Evolutionary conservation across 2,329 filamentous ascomycete species (phyloP).

Genomic region (Mariannaea elegans): DNA sequence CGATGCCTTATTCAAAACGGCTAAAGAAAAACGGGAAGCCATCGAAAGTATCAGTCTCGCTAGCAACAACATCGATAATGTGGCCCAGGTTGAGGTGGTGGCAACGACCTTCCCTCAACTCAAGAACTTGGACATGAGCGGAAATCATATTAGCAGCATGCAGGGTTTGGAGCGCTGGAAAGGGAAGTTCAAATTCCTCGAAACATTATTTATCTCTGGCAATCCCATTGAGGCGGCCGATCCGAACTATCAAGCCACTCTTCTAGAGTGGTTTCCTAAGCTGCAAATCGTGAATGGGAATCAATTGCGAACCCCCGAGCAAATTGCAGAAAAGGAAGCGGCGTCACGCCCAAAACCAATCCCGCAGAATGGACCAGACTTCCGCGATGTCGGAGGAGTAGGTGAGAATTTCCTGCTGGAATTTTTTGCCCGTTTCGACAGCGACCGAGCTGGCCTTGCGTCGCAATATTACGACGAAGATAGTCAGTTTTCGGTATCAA

Average conservation of each 20-base stretch:
- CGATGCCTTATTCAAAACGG: constrained; percentile 77
- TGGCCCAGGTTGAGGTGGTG: constrained; percentile 77
- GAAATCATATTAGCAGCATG: constrained; percentile 78
- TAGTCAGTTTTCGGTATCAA: constrained; percentile 78
- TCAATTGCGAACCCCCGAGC: constrained; percentile 76
- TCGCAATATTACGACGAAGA: constrained; percentile 77
- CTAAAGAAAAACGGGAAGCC: constrained; percentile 77
- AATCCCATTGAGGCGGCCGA: constrained; percentile 75
- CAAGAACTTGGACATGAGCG: constrained; percentile 87
- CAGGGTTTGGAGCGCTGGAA: constrained; percentile 79
- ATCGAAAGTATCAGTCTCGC: constrained; percentile 85
- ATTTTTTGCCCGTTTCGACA: constrained; percentile 80
- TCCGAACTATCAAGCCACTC: constrained; percentile 70
- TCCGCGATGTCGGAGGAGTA: constrained; percentile 77
- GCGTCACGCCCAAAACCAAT: constrained; percentile 64
- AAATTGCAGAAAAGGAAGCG: constrained; percentile 66
- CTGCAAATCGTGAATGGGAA: constrained; percentile 80
- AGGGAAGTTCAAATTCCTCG: constrained; percentile 78
- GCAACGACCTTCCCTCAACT: constrained; percentile 84
- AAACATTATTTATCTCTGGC: constrained; percentile 80
- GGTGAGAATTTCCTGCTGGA: constrained; percentile 79
- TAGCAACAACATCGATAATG: constrained; percentile 79
- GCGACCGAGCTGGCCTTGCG: constrained; percentile 70
- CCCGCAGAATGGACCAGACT: constrained; percentile 71
- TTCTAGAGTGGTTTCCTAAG: constrained; percentile 84